These are phyloP conservation scores for Symbiotaphrina buchneri DNA, from an alignment of 495 filamentous ascomycete species.

Conservation along the genomic window DNA sequence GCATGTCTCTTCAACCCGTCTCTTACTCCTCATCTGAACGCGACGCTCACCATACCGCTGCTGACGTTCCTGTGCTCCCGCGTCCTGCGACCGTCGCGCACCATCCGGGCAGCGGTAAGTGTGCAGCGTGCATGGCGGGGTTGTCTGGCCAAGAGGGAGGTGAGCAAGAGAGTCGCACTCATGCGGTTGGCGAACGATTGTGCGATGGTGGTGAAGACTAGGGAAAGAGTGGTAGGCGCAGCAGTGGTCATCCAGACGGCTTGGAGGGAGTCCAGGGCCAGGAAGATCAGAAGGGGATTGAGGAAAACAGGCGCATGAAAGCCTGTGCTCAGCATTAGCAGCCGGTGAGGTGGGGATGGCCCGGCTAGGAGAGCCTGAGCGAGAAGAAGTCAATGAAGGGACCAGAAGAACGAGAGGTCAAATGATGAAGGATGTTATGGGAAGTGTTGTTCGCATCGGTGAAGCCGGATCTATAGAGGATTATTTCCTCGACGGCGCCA, in stretches of 20 bases:
- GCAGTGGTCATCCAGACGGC: constrained; percentile 6
- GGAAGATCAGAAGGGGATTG: constrained; percentile 9
- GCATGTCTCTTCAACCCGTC: constrained; percentile 8
- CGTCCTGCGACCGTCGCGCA: constrained; percentile 26
- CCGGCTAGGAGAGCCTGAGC: no score
- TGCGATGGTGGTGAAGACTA: constrained; percentile 11
- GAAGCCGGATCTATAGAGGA: no score
- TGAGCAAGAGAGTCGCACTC: constrained; percentile 7
- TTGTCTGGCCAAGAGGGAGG: constrained; percentile 3
- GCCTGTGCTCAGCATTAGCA: no score
- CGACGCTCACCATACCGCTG: no score
- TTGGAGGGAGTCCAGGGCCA: constrained; percentile 6
- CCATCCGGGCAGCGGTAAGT: constrained; percentile 24
- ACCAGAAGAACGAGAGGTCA: no score
- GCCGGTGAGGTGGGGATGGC: no score
- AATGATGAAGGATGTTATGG: no score
- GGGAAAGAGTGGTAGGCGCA: constrained; percentile 10
- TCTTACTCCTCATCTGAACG: constrained; percentile 11
- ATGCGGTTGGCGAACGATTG: constrained; percentile 13
- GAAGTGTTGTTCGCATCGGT: no score
- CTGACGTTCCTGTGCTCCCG: constrained; percentile 41
- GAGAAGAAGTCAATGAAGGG: no score
- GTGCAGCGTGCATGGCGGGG: constrained; percentile 22
- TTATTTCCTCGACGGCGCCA: no score
- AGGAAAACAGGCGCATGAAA: no score